Conservation (phyloP, 768 basidiomycete species). For the Crassisporium funariophilum region DNA sequence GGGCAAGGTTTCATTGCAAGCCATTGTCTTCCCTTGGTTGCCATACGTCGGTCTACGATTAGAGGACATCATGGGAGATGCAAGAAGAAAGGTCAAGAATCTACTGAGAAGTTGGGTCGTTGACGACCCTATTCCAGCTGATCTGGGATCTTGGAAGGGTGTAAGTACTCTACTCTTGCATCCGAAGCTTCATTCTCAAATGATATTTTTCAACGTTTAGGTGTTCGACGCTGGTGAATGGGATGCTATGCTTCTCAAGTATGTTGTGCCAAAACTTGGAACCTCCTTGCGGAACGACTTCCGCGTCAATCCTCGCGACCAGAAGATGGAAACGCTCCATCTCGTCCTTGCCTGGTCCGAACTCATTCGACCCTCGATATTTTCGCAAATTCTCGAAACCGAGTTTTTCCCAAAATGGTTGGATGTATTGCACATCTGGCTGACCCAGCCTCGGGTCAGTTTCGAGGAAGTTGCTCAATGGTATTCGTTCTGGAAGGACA, state of each 20-base stretch:
- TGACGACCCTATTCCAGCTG: constrained; percentile 73
- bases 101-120: constrained; percentile 76
- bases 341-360: constrained; percentile 76
- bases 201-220: constrained; percentile 39
- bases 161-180: constrained; percentile 41
- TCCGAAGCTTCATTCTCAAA: constrained; percentile 1
- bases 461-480: constrained; percentile 93
- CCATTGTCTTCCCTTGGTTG: constrained; percentile 94
- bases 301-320: constrained; percentile 86
- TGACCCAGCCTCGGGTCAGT: constrained; percentile 84
- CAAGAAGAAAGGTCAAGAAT: constrained; percentile 81
- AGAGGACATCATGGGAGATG: constrained; percentile 85
- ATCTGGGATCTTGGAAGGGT: constrained; percentile 80
- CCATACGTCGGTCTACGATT: constrained; percentile 82
- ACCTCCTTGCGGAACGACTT: constrained; percentile 82
- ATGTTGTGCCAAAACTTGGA: constrained; percentile 90
- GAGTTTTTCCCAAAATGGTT: constrained; percentile 99
- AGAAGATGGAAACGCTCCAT: constrained; percentile 82
- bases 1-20: constrained; percentile 62
- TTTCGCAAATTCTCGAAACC: constrained; percentile 82
- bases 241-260: constrained; percentile 89
- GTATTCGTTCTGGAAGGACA: constrained; percentile 87
- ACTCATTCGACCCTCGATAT: constrained; percentile 73
- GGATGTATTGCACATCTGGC: constrained; percentile 88
- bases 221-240: constrained; percentile 82